Evolutionary conservation across 768 basidiomycete genomes (phyloP).

Genomic region (Russula ochroleuca): DNA sequence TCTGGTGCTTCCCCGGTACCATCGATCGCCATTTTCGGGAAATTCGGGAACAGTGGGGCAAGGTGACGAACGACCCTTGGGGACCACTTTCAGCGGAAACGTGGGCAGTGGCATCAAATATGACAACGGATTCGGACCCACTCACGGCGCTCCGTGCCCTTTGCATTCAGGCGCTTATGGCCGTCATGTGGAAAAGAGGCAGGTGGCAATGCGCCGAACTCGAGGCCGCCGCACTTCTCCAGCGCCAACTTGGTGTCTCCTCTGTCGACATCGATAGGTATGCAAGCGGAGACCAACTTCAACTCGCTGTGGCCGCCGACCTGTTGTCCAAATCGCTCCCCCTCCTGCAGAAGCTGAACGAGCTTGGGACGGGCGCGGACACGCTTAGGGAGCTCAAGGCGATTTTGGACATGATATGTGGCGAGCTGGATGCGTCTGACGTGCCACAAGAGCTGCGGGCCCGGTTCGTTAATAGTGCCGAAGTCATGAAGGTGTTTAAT

Average conservation of each 20-base stretch:
- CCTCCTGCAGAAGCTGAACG: not conserved
- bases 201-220: constrained; percentile 10
- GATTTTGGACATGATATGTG: constrained; percentile 15
- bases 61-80: constrained; percentile 8
- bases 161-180: constrained; percentile 13
- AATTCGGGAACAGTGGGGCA: constrained; percentile 7
- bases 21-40: constrained; percentile 9
- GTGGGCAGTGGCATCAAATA: constrained; percentile 11
- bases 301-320: constrained; percentile 12
- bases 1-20: constrained; percentile 14
- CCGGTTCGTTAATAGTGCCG: constrained; percentile 3
- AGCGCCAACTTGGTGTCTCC: constrained; percentile 5
- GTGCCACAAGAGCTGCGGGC: constrained; percentile 7
- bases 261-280: not conserved
- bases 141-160: constrained; percentile 9
- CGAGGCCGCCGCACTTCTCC: constrained; percentile 11
- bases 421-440: not conserved
- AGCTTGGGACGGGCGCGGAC: not conserved
- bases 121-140: not conserved
- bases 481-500: constrained; percentile 10
- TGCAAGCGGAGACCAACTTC: not conserved
- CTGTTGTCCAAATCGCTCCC: constrained; percentile 1
- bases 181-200: constrained; percentile 5
- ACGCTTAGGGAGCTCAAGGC: constrained; percentile 12
- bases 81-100: constrained; percentile 12